These are phyloP conservation scores for Parachaetomium inaequale DNA, from an alignment of 495 filamentous ascomycete species.

Conservation along the genomic window DNA sequence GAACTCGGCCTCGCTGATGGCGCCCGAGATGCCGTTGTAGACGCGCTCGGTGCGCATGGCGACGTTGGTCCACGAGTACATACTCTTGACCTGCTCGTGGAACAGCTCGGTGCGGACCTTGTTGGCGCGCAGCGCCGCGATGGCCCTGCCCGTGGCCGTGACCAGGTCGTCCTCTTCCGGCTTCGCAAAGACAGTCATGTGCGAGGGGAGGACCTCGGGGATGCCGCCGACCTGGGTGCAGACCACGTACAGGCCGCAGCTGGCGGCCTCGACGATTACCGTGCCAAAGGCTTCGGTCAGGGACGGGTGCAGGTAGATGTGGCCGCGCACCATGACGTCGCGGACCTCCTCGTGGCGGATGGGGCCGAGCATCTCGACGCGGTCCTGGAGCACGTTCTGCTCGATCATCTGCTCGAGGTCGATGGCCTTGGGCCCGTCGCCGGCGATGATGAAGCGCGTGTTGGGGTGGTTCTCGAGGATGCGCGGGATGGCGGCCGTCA, in stretches of 20 bases:
- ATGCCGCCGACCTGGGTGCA: slow-evolving; percentile 96
- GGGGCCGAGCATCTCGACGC: slow-evolving; percentile 85
- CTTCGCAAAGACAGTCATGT: slow-evolving; percentile 92
- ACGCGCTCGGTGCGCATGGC: slow-evolving; percentile 89
- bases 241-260: slow-evolving; percentile 91
- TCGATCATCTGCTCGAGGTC: slow-evolving; percentile 98
- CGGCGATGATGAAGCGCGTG: slow-evolving; percentile 95
- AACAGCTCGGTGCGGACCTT: slow-evolving; percentile 88
- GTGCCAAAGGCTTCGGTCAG: slow-evolving; percentile 97
- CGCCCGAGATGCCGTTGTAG: slow-evolving; percentile 85
- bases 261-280: slow-evolving; percentile 94
- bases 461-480: slow-evolving; percentile 85
- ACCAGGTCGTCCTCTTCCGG: slow-evolving; percentile 93
- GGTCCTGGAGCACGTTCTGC: slow-evolving; percentile 89
- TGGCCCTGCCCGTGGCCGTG: slow-evolving; percentile 74
- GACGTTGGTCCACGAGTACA: slow-evolving; percentile 98
- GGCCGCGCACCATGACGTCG: slow-evolving; percentile 96
- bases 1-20: slow-evolving; percentile 78
- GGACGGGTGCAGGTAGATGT: slow-evolving; percentile 93
- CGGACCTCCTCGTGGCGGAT: slow-evolving; percentile 94
- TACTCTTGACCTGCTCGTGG: slow-evolving; percentile 92
- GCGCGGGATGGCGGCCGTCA: slow-evolving; percentile 90
- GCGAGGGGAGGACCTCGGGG: slow-evolving; percentile 85
- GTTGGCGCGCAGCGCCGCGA: slow-evolving; percentile 72
- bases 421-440: slow-evolving; percentile 92